A percentile compares a stretch with the other conserved stretches of the same genome.
These are phyloP conservation scores for Pyrenophora teres DNA, from an alignment of 2,329 filamentous ascomycete species.

Conservation along the genomic window DNA sequence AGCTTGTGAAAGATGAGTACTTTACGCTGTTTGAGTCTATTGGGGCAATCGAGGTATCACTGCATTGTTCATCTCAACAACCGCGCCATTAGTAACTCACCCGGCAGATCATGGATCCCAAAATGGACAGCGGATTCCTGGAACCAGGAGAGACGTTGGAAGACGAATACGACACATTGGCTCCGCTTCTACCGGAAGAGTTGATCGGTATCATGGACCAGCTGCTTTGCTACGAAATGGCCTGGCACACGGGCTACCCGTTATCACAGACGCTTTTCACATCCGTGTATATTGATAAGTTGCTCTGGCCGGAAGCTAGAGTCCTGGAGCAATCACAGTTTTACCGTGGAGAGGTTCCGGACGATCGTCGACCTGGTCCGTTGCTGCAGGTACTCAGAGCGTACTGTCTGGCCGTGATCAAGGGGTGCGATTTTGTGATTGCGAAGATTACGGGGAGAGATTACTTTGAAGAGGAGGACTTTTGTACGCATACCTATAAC, in stretches of 20 bases:
- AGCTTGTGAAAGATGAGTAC: slow-evolving; percentile 89
- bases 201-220: slow-evolving; percentile 94
- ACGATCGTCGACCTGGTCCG: slow-evolving; percentile 30
- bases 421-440: slow-evolving; percentile 80
- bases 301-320: slow-evolving; percentile 72
- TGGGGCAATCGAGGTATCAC: slow-evolving; percentile 71
- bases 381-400: slow-evolving; percentile 68
- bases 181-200: slow-evolving; percentile 72
- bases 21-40: slow-evolving; percentile 96
- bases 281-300: slow-evolving; percentile 83
- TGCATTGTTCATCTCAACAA: not conserved
- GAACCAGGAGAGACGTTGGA: slow-evolving; percentile 79
- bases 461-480: slow-evolving; percentile 98
- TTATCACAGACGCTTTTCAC: slow-evolving; percentile 94
- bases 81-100: not conserved
- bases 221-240: slow-evolving; percentile 89
- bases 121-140: slow-evolving; percentile 95
- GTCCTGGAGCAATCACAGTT: slow-evolving; percentile 66
- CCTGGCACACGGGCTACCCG: slow-evolving; percentile 95
- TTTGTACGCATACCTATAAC: slow-evolving; percentile 89
- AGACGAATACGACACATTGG: slow-evolving; percentile 76
- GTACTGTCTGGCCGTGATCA: slow-evolving; percentile 84
- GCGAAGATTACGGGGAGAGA: slow-evolving; percentile 78
- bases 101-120: slow-evolving; percentile 91
- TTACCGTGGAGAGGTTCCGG: slow-evolving; percentile 52